Evolutionary conservation across 2,329 filamentous ascomycete species (phyloP).

Genomic region (Aspergillus melleus): DNA sequence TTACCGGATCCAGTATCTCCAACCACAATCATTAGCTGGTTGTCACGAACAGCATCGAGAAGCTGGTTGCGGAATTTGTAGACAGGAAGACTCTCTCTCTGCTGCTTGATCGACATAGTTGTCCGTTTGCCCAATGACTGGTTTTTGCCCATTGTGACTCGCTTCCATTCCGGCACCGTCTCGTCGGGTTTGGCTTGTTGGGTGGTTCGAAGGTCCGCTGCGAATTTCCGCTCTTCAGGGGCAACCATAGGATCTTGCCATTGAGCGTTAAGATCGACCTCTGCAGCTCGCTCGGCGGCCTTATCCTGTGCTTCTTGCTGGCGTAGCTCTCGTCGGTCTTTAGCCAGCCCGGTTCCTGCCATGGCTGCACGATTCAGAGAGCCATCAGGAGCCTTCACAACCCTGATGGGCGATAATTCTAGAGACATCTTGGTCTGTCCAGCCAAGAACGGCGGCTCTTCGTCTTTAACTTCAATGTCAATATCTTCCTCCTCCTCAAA

Average conservation of each 20-base stretch:
- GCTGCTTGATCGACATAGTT: slow-evolving; percentile 89
- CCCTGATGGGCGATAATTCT: slow-evolving; percentile 90
- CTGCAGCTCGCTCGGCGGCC: slow-evolving; percentile 69
- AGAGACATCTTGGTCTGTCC: slow-evolving; percentile 96
- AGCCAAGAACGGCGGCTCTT: slow-evolving; percentile 92
- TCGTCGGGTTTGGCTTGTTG: slow-evolving; percentile 62
- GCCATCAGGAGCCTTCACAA: slow-evolving; percentile 97
- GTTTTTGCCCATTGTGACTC: slow-evolving; percentile 74
- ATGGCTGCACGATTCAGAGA: slow-evolving; percentile 96
- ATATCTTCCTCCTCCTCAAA: slow-evolving; percentile 95
- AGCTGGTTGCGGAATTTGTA: slow-evolving; percentile 85
- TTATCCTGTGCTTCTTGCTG: slow-evolving; percentile 84
- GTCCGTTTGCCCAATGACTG: slow-evolving; percentile 83
- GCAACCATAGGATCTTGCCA: slow-evolving; percentile 98
- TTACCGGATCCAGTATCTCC: slow-evolving; percentile 97
- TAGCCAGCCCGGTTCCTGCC: slow-evolving; percentile 83
- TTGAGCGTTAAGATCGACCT: slow-evolving; percentile 81
- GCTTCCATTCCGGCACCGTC: slow-evolving; percentile 89
- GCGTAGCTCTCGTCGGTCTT: slow-evolving; percentile 83
- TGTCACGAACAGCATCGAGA: slow-evolving; percentile 79
- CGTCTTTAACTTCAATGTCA: slow-evolving; percentile 93
- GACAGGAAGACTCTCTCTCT: slow-evolving; percentile 85
- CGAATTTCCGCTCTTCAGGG: slow-evolving; percentile 82
- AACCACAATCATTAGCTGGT: slow-evolving; percentile 93
- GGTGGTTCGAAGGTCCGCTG: slow-evolving; percentile 75